Evolutionary conservation across 495 filamentous ascomycete species (phyloP).

Genomic region (Neurospora africana): DNA sequence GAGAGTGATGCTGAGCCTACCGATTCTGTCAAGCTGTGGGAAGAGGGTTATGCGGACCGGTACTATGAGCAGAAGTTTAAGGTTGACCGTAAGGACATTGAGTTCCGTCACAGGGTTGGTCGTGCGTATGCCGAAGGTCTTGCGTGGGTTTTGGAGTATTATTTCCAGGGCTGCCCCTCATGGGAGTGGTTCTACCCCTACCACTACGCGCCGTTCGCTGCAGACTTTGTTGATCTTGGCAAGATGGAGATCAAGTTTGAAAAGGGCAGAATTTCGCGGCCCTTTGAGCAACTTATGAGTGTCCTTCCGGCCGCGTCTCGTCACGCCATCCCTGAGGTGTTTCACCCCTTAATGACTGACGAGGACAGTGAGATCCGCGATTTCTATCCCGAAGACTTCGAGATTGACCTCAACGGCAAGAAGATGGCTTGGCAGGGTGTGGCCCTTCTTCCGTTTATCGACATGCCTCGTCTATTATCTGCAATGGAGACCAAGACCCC

Average conservation of each 20-base stretch:
- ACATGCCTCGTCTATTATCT: conserved; percentile 72
- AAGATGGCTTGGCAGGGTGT: conserved; percentile 98
- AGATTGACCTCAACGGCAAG: conserved; percentile 90
- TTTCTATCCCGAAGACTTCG: conserved; percentile 93
- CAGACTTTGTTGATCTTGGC: conserved; percentile 79
- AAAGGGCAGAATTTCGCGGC: conserved; percentile 76
- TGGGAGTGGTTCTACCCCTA: conserved; percentile 99
- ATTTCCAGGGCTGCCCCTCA: conserved; percentile 94
- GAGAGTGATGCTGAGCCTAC: conserved; percentile 51
- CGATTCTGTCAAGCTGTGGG: conserved; percentile 88
- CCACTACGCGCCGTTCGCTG: conserved; percentile 95
- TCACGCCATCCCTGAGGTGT: conserved; percentile 77
- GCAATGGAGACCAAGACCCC: conserved; percentile 80
- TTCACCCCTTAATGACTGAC: conserved; percentile 80
- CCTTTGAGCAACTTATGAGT: conserved; percentile 98
- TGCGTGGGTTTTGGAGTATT: conserved; percentile 96
- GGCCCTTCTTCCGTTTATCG: conserved; percentile 88
- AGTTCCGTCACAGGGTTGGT: conserved; percentile 87
- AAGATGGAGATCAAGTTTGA: conserved; percentile 74
- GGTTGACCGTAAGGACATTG: conserved; percentile 69
- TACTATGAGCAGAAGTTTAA: conserved; percentile 98
- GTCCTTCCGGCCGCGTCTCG: conserved; percentile 88
- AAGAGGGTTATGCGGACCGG: conserved; percentile 83
- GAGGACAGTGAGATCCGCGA: conserved; percentile 85
- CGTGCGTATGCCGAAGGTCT: conserved; percentile 89